Evolutionary conservation across 768 basidiomycete genomes (phyloP).

Genomic region (Rhizopogon vinicolor): DNA sequence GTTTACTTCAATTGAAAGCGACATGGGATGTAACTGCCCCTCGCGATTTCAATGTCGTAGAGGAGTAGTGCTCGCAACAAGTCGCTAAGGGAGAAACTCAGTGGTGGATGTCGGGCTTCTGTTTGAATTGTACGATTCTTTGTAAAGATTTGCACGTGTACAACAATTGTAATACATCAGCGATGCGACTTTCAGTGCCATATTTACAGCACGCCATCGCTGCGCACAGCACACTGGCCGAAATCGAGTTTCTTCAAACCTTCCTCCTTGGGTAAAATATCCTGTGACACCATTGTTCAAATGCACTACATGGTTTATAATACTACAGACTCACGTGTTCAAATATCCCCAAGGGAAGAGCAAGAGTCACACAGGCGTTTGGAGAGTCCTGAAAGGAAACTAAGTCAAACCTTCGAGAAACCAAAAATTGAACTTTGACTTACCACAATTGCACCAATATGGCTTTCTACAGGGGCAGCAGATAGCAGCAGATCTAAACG

Average conservation of each 20-base stretch:
- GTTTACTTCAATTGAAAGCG: slow-evolving; percentile 20
- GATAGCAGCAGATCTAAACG: slow-evolving; percentile 58
- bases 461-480: slow-evolving; percentile 66
- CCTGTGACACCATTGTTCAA: slow-evolving; percentile 30
- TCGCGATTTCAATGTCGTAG: slow-evolving; percentile 9
- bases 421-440: slow-evolving; percentile 13
- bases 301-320: background rate
- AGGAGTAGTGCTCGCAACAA: slow-evolving; percentile 2
- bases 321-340: slow-evolving; percentile 44
- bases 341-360: slow-evolving; percentile 74
- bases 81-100: no score
- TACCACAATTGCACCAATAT: slow-evolving; percentile 68
- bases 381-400: slow-evolving; percentile 53
- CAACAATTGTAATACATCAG: background rate
- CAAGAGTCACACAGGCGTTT: slow-evolving; percentile 74
- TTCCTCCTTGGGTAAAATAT: slow-evolving; percentile 62
- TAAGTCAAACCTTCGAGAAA: background rate
- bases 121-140: background rate
- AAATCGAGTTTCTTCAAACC: slow-evolving; percentile 55
- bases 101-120: background rate
- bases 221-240: slow-evolving; percentile 64
- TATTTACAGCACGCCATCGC: slow-evolving; percentile 49
- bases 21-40: slow-evolving; percentile 26
- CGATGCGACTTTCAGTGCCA: background rate
- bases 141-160: background rate